These are phyloP conservation scores for Tricholoma flavovirens DNA, from an alignment of 768 basidiomycete species.

Conservation along the genomic window DNA sequence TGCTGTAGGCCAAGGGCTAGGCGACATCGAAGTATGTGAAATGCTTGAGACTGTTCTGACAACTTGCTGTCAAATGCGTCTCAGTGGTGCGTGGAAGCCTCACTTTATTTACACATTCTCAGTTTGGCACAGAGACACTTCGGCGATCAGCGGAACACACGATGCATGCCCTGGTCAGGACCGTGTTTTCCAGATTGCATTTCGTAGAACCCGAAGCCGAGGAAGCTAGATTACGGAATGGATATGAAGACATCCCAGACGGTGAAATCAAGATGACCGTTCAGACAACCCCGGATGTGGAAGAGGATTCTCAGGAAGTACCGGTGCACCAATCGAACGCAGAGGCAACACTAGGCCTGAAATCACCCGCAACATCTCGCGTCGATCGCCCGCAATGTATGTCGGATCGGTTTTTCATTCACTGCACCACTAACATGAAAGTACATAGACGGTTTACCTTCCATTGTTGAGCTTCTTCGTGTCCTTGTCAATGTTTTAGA, in stretches of 20 bases:
- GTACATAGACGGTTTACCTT: constrained; percentile 77
- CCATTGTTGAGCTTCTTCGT: constrained; percentile 86
- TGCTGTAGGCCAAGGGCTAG: constrained; percentile 62
- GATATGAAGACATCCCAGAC: constrained; percentile 45
- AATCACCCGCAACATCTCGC: constrained; percentile 20
- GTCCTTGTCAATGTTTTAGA: constrained; percentile 95
- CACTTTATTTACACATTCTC: not conserved
- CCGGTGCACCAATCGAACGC: constrained; percentile 7
- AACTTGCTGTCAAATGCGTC: constrained; percentile 93
- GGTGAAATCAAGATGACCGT: constrained; percentile 62
- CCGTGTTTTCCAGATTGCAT: constrained; percentile 73
- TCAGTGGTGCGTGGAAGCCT: constrained; percentile 66
- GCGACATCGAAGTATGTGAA: constrained; percentile 94
- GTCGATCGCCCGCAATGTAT: constrained; percentile 37
- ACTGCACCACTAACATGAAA: not conserved
- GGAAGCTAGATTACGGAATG: constrained; percentile 56
- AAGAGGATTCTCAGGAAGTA: constrained; percentile 15
- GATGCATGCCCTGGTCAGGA: constrained; percentile 83
- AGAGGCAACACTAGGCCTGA: constrained; percentile 9
- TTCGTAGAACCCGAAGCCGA: constrained; percentile 58
- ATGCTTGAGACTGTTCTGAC: constrained; percentile 97
- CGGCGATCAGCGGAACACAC: constrained; percentile 83
- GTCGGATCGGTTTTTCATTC: constrained; percentile 13
- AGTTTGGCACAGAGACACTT: constrained; percentile 58
- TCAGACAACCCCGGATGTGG: constrained; percentile 28